Evolutionary conservation across 2,329 filamentous ascomycete genomes (phyloP), one percentile per base, ranked within the genome.

Genomic region (Bisporella sp.): DNA sequence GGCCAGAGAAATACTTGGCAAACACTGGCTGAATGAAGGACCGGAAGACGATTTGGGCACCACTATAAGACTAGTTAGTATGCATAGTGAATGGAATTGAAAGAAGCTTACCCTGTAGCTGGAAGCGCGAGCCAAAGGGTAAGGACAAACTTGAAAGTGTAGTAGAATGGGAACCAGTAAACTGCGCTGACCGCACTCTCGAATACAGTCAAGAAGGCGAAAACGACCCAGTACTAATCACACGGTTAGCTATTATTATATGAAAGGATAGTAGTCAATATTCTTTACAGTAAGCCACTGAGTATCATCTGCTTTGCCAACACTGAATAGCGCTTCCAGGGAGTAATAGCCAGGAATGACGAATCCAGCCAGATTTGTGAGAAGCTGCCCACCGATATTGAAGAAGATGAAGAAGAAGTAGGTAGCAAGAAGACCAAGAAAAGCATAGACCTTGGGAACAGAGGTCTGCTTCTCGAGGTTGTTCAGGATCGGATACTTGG

Each of bases 161-260:
- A 99, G 86, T 99, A 99, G 78, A 99, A 99, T 68, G 93, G 87
- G 77, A 95, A 89, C 88, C 88, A 95, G 80, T 93, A 93, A 57
- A 92, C 87, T 57, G 89, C 86, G 72, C 79, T 90, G 65, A 95
- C 73, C 55, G 87, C 78, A 70, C 86, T 90, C 79, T 95, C 89
- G 62, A 89, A 67, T 46, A 93, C 86, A 73, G 85, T 90, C 72
- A 93, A 82, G 72, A 88, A 85, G 49, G 87, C 75, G 66, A 88
- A 93, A 55, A 89, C 85, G 53, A 95, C 87, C 88, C 88, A 95
- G 77, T 95, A 95, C 84, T 88, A 60, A 12, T 40, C 12, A 21
- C 21, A 21, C 21, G 21, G 21, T 21, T 21, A 45, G 41, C 13
- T 31, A 46, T 59, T 13, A 40, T 58, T 37, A 49, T 45, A 41